Base-by-base conservation (phyloP, 352 stramenopile genomes). In the Pythium angustatum region DNA sequence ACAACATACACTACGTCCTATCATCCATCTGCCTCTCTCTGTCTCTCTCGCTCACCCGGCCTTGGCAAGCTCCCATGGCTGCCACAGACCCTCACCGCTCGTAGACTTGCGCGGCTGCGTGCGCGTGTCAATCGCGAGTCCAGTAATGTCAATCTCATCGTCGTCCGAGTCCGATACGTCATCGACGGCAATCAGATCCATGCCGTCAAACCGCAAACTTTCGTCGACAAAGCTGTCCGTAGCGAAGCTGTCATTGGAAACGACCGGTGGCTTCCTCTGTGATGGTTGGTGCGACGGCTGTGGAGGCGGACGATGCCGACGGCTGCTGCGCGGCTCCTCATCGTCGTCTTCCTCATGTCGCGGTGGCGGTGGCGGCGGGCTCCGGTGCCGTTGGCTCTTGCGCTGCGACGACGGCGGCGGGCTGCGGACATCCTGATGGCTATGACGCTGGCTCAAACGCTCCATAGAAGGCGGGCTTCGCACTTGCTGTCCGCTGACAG, bases 31-130 rank as follows among this genome's bases (percentile, higher is more conserved):
- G n/a, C n/a, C n/a, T n/a, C n/a, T n/a, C n/a, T n/a, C n/a, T n/a
- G n/a, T n/a, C n/a, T n/a, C n/a, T n/a, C n/a, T 36, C 49, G 28
- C 9, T 45, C 68, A 90, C 2, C 74, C 76, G 5, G 74, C 79
- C 38, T 74, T 75, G 15, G 82, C 78, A 9, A 91, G 71, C 62
- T 93, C 85, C 85, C 81, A 93, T 3, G 81, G 81, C 61, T 93
- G 77, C 85, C 85, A 93, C 31, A 93, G 58, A 28, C 77, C 71
- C 40, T 93, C 72, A 3, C 56, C 71, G 45, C 72, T 87, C 27
- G 45, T 66, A 6, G 64, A 68, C 43, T 84, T 84, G 26, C 66
- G 77, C 5, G 50, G 66, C 19, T 28, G 22, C 4, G 28, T 9
- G 52, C 55, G 2, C 50, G 53, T 5, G 71, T 73, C 24, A 69